Evolutionary conservation across 371 early-diverging fungal genomes (phyloP).

Genomic region (Mortierella sp.): DNA sequence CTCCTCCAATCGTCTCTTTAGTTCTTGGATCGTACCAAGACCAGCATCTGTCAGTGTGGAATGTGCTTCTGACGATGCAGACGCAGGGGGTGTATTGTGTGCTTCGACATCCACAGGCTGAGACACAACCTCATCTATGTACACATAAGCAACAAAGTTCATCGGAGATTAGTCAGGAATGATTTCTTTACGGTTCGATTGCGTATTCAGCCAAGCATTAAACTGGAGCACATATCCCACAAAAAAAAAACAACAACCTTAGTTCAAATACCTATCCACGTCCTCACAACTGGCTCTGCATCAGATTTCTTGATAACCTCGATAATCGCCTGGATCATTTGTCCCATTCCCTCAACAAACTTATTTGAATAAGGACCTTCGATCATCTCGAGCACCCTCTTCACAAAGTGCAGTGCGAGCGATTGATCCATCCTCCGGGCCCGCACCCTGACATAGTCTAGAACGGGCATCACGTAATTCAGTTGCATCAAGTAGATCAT

Average conservation of each 20-base stretch:
- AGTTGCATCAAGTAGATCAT: constrained; percentile 73
- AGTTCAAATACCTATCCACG: constrained; percentile 58
- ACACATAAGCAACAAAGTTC: background rate
- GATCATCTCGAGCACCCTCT: constrained; percentile 61
- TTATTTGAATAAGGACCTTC: constrained; percentile 59
- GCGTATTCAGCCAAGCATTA: background rate
- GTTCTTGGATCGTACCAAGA: constrained; percentile 28
- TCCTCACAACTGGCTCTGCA: constrained; percentile 54
- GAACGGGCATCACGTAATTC: constrained; percentile 67
- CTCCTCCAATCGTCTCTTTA: constrained; percentile 44
- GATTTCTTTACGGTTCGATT: background rate
- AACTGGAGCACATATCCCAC: background rate
- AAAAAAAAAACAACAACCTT: no score
- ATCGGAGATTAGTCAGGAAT: background rate
- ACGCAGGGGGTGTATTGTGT: constrained; percentile 24
- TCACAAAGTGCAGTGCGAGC: constrained; percentile 67
- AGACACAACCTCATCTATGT: constrained; percentile 36
- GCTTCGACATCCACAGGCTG: constrained; percentile 34
- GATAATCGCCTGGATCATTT: constrained; percentile 56
- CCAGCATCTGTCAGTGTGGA: constrained; percentile 14
- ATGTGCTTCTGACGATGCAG: constrained; percentile 5
- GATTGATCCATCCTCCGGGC: constrained; percentile 67
- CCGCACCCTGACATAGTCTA: constrained; percentile 62
- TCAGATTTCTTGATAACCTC: constrained; percentile 61
- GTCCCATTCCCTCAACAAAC: constrained; percentile 61